phyloP scores from a whole-genome alignment of 495 filamentous ascomycete genomes.

The Lasiosphaeriaceae sp. region DNA sequence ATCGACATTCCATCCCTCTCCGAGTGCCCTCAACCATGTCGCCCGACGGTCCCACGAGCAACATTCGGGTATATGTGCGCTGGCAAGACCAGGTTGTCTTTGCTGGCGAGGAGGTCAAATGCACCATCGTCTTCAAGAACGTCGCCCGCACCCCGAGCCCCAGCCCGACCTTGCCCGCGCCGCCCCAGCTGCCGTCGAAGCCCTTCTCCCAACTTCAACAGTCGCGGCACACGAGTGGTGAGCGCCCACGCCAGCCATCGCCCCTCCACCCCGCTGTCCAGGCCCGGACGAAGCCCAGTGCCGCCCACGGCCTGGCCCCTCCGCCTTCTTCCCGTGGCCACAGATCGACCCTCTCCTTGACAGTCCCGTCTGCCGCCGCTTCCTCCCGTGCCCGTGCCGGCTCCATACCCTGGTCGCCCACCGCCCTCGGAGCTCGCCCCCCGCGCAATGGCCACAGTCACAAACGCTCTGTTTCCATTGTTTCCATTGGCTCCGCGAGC shows the following conservation, averaged over 20 bases:
- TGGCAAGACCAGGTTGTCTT: slow-evolving; percentile 91
- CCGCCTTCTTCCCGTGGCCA: slow-evolving; percentile 46
- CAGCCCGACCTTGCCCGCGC: slow-evolving; percentile 5
- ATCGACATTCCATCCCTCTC: not conserved
- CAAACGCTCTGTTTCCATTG: slow-evolving; percentile 85
- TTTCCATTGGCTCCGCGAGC: slow-evolving; percentile 74
- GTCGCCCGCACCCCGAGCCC: slow-evolving; percentile 33
- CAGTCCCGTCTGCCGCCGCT: slow-evolving; percentile 40
- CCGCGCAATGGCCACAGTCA: slow-evolving; percentile 28
- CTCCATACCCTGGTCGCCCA: slow-evolving; percentile 27
- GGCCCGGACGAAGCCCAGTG: slow-evolving; percentile 12
- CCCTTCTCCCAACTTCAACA: not conserved
- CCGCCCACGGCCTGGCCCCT: slow-evolving; percentile 34
- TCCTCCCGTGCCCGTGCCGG: slow-evolving; percentile 34
- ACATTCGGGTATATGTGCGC: slow-evolving; percentile 91
- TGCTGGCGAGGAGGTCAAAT: slow-evolving; percentile 89
- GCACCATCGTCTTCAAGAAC: slow-evolving; percentile 95
- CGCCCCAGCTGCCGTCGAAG: not conserved
- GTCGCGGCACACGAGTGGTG: slow-evolving; percentile 10
- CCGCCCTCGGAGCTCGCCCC: slow-evolving; percentile 5
- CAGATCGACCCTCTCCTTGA: slow-evolving; percentile 55
- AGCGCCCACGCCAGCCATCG: slow-evolving; percentile 20
- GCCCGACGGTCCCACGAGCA: slow-evolving; percentile 40
- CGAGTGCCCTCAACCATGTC: slow-evolving; percentile 29
- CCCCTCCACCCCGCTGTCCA: slow-evolving; percentile 17